Conservation (phyloP, 2,329 filamentous ascomycete species). For the Penicillium sp. region DNA sequence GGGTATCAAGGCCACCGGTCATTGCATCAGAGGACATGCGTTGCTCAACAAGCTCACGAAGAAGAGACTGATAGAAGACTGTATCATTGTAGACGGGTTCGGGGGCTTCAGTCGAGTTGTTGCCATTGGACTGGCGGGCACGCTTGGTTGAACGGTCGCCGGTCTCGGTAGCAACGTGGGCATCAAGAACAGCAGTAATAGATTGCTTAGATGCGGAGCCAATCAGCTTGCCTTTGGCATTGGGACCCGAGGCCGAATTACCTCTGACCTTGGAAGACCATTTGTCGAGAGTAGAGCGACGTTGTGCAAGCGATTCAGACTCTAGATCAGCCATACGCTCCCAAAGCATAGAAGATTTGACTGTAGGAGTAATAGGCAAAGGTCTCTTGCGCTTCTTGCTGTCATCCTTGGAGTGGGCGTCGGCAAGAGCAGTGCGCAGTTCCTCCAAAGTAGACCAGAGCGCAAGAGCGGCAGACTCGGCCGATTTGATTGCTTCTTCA, state of each 20-base stretch:
- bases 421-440: slow-evolving; percentile 41
- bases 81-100: slow-evolving; percentile 85
- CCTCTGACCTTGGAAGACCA: slow-evolving; percentile 81
- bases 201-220: slow-evolving; percentile 56
- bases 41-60: slow-evolving; percentile 91
- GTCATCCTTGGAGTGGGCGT: slow-evolving; percentile 35
- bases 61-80: slow-evolving; percentile 88
- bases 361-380: slow-evolving; percentile 51
- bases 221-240: slow-evolving; percentile 62
- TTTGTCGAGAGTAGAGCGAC: slow-evolving; percentile 77
- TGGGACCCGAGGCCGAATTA: slow-evolving; percentile 51
- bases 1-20: slow-evolving; percentile 49
- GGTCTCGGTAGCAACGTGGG: slow-evolving; percentile 45
- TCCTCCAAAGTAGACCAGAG: slow-evolving; percentile 72
- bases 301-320: slow-evolving; percentile 56
- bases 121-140: slow-evolving; percentile 23
- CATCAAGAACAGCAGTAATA: slow-evolving; percentile 46
- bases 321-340: slow-evolving; percentile 69
- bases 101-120: slow-evolving; percentile 6
- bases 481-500: slow-evolving; percentile 64
- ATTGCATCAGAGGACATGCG: slow-evolving; percentile 62
- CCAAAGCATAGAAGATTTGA: slow-evolving; percentile 69
- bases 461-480: slow-evolving; percentile 80
- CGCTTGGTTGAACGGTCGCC: slow-evolving; percentile 36
- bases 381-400: slow-evolving; percentile 50